phyloP scores from a whole-genome alignment of 1,284 basidiomycete genomes.

The Cryptococcus sp. region DNA sequence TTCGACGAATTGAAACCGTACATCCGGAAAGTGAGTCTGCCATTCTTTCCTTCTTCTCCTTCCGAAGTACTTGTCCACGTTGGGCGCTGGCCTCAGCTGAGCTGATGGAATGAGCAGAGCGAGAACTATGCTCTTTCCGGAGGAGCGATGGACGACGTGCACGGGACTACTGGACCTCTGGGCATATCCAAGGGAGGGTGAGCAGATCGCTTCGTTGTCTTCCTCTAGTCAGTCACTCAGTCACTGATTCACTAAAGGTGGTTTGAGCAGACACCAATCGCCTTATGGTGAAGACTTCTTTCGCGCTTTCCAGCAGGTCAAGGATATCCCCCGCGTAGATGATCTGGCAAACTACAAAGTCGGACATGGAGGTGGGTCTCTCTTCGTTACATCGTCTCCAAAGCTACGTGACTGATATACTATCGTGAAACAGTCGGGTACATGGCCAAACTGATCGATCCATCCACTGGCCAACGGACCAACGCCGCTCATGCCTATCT shows the following conservation, averaged over 20 bases:
- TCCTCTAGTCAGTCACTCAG: too few relatives aligned
- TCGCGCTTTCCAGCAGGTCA: constrained; percentile 7
- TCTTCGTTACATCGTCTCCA: background rate
- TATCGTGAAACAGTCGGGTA: too few relatives aligned
- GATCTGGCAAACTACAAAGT: constrained; percentile 16
- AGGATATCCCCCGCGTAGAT: constrained; percentile 3
- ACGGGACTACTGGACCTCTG: too few relatives aligned
- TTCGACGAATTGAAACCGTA: constrained; percentile 20
- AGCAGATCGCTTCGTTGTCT: too few relatives aligned
- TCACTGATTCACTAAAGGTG: too few relatives aligned
- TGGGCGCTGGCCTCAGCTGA: background rate
- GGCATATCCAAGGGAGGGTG: too few relatives aligned
- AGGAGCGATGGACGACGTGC: too few relatives aligned
- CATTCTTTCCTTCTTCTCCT: too few relatives aligned
- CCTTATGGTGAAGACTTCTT: constrained; percentile 5
- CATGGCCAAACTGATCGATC: too few relatives aligned
- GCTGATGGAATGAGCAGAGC: constrained; percentile 1
- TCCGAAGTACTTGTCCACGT: background rate
- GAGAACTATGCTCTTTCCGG: background rate
- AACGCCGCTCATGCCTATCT: too few relatives aligned
- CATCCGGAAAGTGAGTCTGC: constrained; percentile 17
- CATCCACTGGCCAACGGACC: too few relatives aligned
- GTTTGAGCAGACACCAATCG: background rate
- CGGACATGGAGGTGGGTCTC: constrained; percentile 14
- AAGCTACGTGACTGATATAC: too few relatives aligned